Conservation (phyloP, 129 eudicot genomes). For the Tagetes patula region DNA sequence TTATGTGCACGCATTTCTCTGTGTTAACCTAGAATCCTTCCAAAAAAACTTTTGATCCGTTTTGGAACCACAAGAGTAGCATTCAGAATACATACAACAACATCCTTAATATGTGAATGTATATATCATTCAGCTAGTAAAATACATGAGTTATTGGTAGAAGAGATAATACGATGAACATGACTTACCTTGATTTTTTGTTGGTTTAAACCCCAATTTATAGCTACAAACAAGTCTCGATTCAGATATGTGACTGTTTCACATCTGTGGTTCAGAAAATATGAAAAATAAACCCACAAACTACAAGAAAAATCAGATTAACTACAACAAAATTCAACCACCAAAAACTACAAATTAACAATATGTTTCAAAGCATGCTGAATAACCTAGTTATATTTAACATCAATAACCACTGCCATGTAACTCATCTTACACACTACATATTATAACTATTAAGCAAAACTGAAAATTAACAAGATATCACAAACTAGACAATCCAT, state of each 20-base stretch:
- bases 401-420: too few relatives aligned
- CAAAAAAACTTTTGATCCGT: slow-evolving; percentile 84
- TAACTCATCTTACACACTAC: too few relatives aligned
- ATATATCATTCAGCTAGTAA: background rate
- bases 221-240: slow-evolving; percentile 70
- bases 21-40: slow-evolving; percentile 89
- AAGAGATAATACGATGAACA: background rate
- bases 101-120: slow-evolving; percentile 75
- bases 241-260: slow-evolving; percentile 54
- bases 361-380: too few relatives aligned
- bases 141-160: background rate
- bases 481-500: too few relatives aligned
- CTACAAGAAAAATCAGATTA: background rate
- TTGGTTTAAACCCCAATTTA: slow-evolving; percentile 95
- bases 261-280: slow-evolving; percentile 50
- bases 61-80: slow-evolving; percentile 96
- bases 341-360: too few relatives aligned
- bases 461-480: too few relatives aligned
- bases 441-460: too few relatives aligned
- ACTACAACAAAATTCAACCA: too few relatives aligned
- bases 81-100: slow-evolving; percentile 93
- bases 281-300: slow-evolving; percentile 10
- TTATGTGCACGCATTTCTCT: slow-evolving; percentile 28
- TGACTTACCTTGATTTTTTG: slow-evolving; percentile 84
- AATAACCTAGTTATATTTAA: too few relatives aligned